Evolutionary conservation across 805 yeast species (phyloP), one percentile per base, ranked within the genome.

Genomic region (Candida alai): DNA sequence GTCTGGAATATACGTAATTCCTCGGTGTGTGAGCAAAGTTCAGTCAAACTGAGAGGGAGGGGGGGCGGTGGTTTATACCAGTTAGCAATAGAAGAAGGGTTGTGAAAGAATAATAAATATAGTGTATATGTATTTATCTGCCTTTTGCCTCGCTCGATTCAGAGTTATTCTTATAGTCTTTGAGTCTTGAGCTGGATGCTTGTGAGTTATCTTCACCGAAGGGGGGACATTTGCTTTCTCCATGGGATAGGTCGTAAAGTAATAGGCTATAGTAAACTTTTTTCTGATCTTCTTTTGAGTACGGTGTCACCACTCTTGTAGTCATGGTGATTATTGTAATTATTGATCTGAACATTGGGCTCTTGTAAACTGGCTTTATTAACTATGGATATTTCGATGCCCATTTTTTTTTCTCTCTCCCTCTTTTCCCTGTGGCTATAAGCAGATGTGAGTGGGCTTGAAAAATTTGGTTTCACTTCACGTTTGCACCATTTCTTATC

Each of bases 91-190:
- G n/a, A n/a, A n/a, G n/a, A n/a, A n/a, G n/a, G n/a, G n/a, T n/a
- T n/a, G n/a, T n/a, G n/a, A n/a, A n/a, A n/a, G n/a, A n/a, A n/a
- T n/a, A n/a, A n/a, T n/a, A n/a, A n/a, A n/a, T n/a, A n/a, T n/a
- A n/a, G n/a, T n/a, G n/a, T n/a, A n/a, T n/a, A n/a, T n/a, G n/a
- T n/a, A n/a, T n/a, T n/a, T n/a, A n/a, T n/a, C n/a, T n/a, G 70
- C 71, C 72, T 62, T 56, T 57, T 65, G 62, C 72, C 72, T 65
- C 70, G 72, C 72, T 66, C 72, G 70, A 61, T 51, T 57, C 43
- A 45, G 39, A 43, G n/a, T n/a, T n/a, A n/a, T n/a, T n/a, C n/a
- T 42, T 39, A 40, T 37, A 33, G 36, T 43, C 35, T 43, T 43
- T 50, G 37, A 54, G 52, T 64, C 71, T 66, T 65, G 72, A 66